These are phyloP conservation scores for Metarhizium robertsii DNA, from an alignment of 2,329 filamentous ascomycete species.

Conservation along the genomic window DNA sequence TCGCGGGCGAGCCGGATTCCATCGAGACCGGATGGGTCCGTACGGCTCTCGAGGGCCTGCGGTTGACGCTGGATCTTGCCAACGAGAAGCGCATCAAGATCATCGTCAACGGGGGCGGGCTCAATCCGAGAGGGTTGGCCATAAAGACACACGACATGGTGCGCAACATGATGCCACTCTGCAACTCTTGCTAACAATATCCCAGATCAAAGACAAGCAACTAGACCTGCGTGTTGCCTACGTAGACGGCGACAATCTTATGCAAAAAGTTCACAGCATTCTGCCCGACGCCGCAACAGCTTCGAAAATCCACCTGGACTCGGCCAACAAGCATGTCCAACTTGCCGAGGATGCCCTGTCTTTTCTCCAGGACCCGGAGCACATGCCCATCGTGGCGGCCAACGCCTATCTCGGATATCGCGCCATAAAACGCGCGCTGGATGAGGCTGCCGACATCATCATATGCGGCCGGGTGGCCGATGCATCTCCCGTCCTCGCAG, in stretches of 20 bases:
- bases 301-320: slow-evolving; percentile 15
- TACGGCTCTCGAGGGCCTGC: slow-evolving; percentile 14
- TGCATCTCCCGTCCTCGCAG: slow-evolving; percentile 39
- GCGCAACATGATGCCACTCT: background rate
- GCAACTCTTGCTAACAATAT: background rate
- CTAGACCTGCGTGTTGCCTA: slow-evolving; percentile 25
- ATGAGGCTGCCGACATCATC: slow-evolving; percentile 30
- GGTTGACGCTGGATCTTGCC: slow-evolving; percentile 21
- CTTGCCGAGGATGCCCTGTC: slow-evolving; percentile 9
- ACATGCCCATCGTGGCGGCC: slow-evolving; percentile 15
- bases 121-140: slow-evolving; percentile 43
- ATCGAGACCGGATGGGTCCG: slow-evolving; percentile 12
- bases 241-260: slow-evolving; percentile 28
- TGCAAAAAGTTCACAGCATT: slow-evolving; percentile 10
- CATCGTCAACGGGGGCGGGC: slow-evolving; percentile 46
- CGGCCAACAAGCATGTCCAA: slow-evolving; percentile 10
- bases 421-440: slow-evolving; percentile 28
- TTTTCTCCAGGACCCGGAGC: slow-evolving; percentile 10
- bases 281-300: background rate
- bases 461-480: slow-evolving; percentile 34
- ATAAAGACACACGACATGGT: slow-evolving; percentile 17
- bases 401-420: slow-evolving; percentile 44
- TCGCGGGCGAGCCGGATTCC: background rate
- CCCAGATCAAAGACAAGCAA: slow-evolving; percentile 16
- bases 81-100: slow-evolving; percentile 40